A percentile compares a stretch with the other conserved stretches of the same genome.
These are phyloP conservation scores for Tolypocladium ovalisporum DNA, from an alignment of 2,329 filamentous ascomycete genomes.

Conservation along the genomic window DNA sequence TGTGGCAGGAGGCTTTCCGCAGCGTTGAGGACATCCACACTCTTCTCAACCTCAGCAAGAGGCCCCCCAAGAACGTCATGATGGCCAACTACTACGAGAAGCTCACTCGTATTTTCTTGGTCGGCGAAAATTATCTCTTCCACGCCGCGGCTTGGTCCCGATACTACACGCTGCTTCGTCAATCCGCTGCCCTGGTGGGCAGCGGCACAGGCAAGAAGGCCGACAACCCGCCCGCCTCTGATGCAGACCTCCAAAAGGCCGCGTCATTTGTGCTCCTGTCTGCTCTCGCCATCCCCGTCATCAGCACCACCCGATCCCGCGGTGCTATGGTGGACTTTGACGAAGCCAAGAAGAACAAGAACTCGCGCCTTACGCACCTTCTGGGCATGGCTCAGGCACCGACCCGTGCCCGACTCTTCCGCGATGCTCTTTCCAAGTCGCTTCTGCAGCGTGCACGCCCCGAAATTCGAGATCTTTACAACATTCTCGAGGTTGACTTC, in stretches of 20 bases:
- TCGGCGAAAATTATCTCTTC: constrained; percentile 99
- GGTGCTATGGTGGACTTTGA: constrained; percentile 95
- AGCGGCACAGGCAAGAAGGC: constrained; percentile 83
- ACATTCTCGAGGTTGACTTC: constrained; percentile 98
- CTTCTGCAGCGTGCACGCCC: constrained; percentile 85
- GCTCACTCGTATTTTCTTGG: constrained; percentile 94
- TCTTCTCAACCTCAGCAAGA: constrained; percentile 93
- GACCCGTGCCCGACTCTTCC: constrained; percentile 83
- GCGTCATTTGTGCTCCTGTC: constrained; percentile 94
- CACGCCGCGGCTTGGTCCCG: constrained; percentile 95
- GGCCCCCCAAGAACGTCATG: constrained; percentile 97
- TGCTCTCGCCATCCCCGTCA: constrained; percentile 94
- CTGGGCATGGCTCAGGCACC: constrained; percentile 87
- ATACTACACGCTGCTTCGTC: constrained; percentile 92
- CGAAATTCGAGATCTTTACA: constrained; percentile 94
- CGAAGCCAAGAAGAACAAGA: constrained; percentile 97
- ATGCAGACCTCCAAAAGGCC: constrained; percentile 84
- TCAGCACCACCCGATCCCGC: constrained; percentile 93
- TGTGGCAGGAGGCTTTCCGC: constrained; percentile 99
- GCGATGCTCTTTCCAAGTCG: constrained; percentile 89
- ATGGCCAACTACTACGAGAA: constrained; percentile 99
- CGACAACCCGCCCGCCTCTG: constrained; percentile 82
- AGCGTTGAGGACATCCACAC: constrained; percentile 99
- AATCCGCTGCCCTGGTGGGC: constrained; percentile 74
- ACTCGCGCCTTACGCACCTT: constrained; percentile 89